Evolutionary conservation across 768 basidiomycete genomes (phyloP).

Genomic region (Leucosporidium yakuticum): DNA sequence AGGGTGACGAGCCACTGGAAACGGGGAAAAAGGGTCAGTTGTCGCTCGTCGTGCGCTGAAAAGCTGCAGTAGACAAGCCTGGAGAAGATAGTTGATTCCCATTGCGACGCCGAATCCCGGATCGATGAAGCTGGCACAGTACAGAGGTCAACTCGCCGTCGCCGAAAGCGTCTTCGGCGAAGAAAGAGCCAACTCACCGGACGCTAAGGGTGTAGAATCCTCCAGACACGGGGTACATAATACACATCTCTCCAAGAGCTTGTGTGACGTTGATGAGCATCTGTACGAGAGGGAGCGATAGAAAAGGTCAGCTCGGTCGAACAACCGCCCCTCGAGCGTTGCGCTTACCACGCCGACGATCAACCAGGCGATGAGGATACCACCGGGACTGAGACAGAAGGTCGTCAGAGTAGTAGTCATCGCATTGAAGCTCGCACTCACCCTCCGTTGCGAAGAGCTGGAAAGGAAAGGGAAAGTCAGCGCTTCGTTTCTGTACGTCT

Average conservation of each 20-base stretch:
- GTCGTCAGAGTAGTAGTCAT: too few species aligned
- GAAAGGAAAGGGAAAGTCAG: not conserved
- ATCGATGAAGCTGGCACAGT: too few species aligned
- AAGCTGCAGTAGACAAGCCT: too few species aligned
- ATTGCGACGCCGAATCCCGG: slow-evolving; percentile 32
- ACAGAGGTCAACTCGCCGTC: too few species aligned
- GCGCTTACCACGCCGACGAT: slow-evolving; percentile 26
- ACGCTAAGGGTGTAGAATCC: slow-evolving; percentile 38
- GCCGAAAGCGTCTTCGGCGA: too few species aligned
- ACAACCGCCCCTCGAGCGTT: not conserved
- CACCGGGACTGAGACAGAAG: slow-evolving; percentile 7
- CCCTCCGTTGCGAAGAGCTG: slow-evolving; percentile 25
- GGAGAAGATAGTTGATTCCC: slow-evolving; percentile 28
- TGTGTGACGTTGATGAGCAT: slow-evolving; percentile 29
- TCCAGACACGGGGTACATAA: slow-evolving; percentile 24
- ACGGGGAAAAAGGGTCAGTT: too few species aligned
- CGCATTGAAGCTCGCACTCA: too few species aligned
- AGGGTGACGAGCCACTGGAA: slow-evolving; percentile 73
- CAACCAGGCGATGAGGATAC: slow-evolving; percentile 32
- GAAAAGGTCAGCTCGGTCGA: not conserved
- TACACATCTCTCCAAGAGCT: slow-evolving; percentile 38
- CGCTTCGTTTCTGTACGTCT: not conserved
- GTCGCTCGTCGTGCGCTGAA: too few species aligned
- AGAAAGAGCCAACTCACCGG: slow-evolving; percentile 14
- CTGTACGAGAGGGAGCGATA: not conserved